Percentiles rank a stretch among this genome's conserved stretches.
phyloP scores from a whole-genome alignment of 176 grass and related monocot genomes.

The Miscanthus lutarioriparius region DNA sequence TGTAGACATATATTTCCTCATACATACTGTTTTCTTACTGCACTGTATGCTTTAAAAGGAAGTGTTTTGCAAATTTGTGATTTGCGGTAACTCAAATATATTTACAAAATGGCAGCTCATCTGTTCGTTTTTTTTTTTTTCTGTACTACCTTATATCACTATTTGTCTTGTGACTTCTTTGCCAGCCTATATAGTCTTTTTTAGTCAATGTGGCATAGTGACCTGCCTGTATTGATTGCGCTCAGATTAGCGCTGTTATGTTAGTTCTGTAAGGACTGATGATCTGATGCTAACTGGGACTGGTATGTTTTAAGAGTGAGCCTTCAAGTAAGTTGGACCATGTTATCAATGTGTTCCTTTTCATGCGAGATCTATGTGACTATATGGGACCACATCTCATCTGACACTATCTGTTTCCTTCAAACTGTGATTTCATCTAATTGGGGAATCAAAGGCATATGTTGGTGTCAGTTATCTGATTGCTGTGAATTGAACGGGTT shows the following conservation, averaged over 20 bases:
- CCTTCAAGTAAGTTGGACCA: background rate
- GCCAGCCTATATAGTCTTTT: background rate
- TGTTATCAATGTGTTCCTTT: conserved; percentile 13
- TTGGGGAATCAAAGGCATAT: background rate
- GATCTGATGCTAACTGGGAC: background rate
- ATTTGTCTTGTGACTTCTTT: background rate
- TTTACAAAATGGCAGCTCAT: background rate
- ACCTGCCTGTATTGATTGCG: conserved; percentile 9
- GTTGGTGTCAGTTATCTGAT: background rate
- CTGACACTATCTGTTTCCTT: background rate
- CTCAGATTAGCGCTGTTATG: background rate
- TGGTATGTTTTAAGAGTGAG: background rate
- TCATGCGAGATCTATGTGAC: conserved; percentile 18
- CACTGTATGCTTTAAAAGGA: background rate
- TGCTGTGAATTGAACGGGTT: background rate
- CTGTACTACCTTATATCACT: background rate
- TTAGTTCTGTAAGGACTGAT: background rate
- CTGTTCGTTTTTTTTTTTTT: conserved; percentile 8
- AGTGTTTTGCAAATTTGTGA: background rate
- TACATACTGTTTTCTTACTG: background rate
- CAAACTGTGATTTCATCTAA: conserved; percentile 6
- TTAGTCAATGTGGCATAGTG: background rate
- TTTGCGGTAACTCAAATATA: background rate
- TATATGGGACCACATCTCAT: background rate
- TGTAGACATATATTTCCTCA: background rate